phyloP scores from a whole-genome alignment of 2,329 filamentous ascomycete species.

The Cadophora malorum region DNA sequence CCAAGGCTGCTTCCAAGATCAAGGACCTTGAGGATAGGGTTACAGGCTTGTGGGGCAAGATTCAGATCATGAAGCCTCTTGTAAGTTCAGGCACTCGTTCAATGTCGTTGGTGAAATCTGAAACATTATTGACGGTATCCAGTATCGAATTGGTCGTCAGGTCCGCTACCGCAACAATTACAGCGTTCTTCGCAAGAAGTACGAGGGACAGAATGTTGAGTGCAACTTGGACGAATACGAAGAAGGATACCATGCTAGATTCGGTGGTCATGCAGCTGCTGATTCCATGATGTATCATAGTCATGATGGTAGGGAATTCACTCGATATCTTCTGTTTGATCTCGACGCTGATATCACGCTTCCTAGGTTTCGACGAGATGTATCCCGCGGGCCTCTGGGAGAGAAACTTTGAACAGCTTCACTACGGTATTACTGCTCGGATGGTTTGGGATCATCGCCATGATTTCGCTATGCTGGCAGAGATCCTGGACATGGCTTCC shows the following conservation, averaged over 20 bases:
- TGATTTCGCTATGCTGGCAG: slow-evolving; percentile 1
- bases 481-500: slow-evolving; percentile 14
- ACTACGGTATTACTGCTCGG: background rate
- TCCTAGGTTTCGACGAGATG: background rate
- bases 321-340: background rate
- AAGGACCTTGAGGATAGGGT: background rate
- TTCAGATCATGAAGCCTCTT: slow-evolving; percentile 15
- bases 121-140: background rate
- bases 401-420: slow-evolving; percentile 5
- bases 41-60: background rate
- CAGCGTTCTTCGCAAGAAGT: slow-evolving; percentile 11
- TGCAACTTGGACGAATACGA: slow-evolving; percentile 8
- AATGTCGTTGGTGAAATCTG: background rate
- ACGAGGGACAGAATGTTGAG: background rate
- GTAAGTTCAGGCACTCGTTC: background rate
- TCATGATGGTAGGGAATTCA: background rate
- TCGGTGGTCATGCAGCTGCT: slow-evolving; percentile 4
- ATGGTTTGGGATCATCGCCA: slow-evolving; percentile 9
- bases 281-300: slow-evolving; percentile 14
- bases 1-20: background rate
- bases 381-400: background rate
- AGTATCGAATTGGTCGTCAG: slow-evolving; percentile 7
- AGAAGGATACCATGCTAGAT: slow-evolving; percentile 1
- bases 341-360: background rate
- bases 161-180: slow-evolving; percentile 11